A percentile compares a stretch with the other conserved stretches of the same genome.
Evolutionary conservation across 805 yeast species (phyloP).

Genomic region (Jamesozyma jinghongensis): DNA sequence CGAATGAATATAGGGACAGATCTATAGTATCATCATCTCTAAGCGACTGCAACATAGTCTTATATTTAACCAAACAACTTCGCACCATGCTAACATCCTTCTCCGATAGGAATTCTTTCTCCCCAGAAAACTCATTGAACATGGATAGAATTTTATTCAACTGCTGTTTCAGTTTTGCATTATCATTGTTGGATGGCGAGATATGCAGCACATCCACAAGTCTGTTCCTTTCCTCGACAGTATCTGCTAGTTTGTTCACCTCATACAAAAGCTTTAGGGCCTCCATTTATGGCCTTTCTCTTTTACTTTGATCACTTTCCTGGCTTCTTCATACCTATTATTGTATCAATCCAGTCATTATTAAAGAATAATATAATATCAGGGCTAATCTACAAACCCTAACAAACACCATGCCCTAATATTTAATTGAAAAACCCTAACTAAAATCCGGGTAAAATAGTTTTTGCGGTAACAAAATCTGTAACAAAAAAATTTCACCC

Average conservation of each 20-base stretch:
- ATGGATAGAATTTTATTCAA: slow-evolving; percentile 7
- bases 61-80: slow-evolving; percentile 8
- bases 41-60: slow-evolving; percentile 10
- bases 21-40: slow-evolving; percentile 6
- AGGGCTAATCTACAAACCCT: too few species aligned
- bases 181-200: slow-evolving; percentile 22
- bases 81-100: slow-evolving; percentile 3
- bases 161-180: slow-evolving; percentile 16
- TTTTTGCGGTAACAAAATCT: too few species aligned
- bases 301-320: too few species aligned
- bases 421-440: too few species aligned
- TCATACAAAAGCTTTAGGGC: slow-evolving; percentile 20
- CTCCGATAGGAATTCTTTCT: neutral
- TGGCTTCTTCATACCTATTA: too few species aligned
- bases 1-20: neutral
- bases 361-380: too few species aligned
- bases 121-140: neutral
- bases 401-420: too few species aligned
- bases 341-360: too few species aligned
- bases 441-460: too few species aligned
- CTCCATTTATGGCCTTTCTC: slow-evolving; percentile 16
- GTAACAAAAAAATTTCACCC: too few species aligned
- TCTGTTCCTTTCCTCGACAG: slow-evolving; percentile 25
- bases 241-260: slow-evolving; percentile 19
- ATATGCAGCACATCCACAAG: slow-evolving; percentile 15